Evolutionary conservation across 2,329 filamentous ascomycete species (phyloP).

Genomic region (Malbranchea zuffiana): DNA sequence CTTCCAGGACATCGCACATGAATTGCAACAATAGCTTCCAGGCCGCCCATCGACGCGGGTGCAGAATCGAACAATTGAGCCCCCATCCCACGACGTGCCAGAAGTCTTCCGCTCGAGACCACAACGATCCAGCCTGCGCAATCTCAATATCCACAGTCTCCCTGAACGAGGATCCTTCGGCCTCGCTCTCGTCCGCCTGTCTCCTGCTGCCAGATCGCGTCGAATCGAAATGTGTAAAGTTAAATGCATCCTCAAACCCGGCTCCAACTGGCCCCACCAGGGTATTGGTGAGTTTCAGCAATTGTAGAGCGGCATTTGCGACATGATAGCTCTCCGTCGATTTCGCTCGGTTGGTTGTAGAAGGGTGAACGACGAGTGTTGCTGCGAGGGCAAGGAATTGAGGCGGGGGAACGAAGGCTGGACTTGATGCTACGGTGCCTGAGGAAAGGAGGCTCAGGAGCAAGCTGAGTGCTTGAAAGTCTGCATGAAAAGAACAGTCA

Average conservation of each 20-base stretch:
- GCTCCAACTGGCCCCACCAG: slow-evolving; percentile 59
- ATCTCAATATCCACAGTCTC: slow-evolving; percentile 49
- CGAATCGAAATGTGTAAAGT: slow-evolving; percentile 43
- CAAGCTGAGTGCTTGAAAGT: slow-evolving; percentile 50
- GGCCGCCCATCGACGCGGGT: slow-evolving; percentile 64
- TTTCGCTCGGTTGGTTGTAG: slow-evolving; percentile 61
- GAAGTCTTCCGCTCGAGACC: slow-evolving; percentile 69
- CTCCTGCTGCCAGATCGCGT: slow-evolving; percentile 22
- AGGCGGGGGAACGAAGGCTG: slow-evolving; percentile 56
- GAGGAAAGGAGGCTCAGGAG: slow-evolving; percentile 39
- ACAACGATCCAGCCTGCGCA: slow-evolving; percentile 56
- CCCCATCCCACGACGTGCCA: slow-evolving; percentile 87
- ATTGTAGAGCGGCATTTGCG: slow-evolving; percentile 55
- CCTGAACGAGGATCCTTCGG: slow-evolving; percentile 35
- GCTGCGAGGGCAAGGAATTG: slow-evolving; percentile 65
- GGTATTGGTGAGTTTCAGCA: slow-evolving; percentile 56
- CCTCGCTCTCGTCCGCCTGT: slow-evolving; percentile 24
- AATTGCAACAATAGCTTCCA: slow-evolving; percentile 74
- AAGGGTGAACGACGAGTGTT: slow-evolving; percentile 72
- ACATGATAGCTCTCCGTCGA: slow-evolving; percentile 51
- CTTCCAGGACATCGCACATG: slow-evolving; percentile 43
- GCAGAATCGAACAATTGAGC: slow-evolving; percentile 70
- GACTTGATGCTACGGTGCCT: slow-evolving; percentile 29
- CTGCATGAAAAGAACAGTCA: slow-evolving; percentile 27
- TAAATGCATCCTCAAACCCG: slow-evolving; percentile 61